These are phyloP conservation scores for Colletotrichum ledebouriae DNA, from an alignment of 2,329 filamentous ascomycete species.

Conservation along the genomic window DNA sequence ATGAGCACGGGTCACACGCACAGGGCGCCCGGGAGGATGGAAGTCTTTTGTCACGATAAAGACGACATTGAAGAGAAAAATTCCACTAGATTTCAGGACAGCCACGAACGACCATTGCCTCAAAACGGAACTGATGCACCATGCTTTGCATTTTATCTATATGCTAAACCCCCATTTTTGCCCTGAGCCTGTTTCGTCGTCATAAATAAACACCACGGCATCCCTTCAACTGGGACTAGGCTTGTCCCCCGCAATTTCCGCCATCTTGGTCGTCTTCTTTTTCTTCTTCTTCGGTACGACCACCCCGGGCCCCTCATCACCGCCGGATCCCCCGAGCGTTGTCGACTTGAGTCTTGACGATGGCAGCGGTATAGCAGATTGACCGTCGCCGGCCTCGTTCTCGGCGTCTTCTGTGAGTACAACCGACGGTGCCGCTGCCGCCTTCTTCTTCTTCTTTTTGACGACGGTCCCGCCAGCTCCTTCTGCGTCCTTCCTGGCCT, in stretches of 20 bases:
- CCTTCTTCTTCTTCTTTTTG: constrained; percentile 65
- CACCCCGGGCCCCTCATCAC: constrained; percentile 24
- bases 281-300: constrained; percentile 59
- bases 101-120: not conserved
- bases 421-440: constrained; percentile 50
- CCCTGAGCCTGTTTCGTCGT: not conserved
- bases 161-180: not conserved
- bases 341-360: not conserved
- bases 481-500: constrained; percentile 60
- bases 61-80: too few species aligned
- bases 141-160: constrained; percentile 15
- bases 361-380: constrained; percentile 9
- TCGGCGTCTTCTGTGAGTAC: constrained; percentile 44
- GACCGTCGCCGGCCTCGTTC: constrained; percentile 30
- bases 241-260: constrained; percentile 35
- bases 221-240: constrained; percentile 7
- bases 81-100: too few species aligned
- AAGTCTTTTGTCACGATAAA: too few species aligned
- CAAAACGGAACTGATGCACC: not conserved
- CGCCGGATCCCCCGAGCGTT: not conserved
- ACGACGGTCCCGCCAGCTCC: constrained; percentile 49
- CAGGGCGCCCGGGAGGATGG: too few species aligned
- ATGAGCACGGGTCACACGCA: too few species aligned
- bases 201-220: not conserved
- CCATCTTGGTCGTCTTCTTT: constrained; percentile 48